These are phyloP conservation scores for Boletales sp. DNA, from an alignment of 768 basidiomycete genomes.

Conservation along the genomic window DNA sequence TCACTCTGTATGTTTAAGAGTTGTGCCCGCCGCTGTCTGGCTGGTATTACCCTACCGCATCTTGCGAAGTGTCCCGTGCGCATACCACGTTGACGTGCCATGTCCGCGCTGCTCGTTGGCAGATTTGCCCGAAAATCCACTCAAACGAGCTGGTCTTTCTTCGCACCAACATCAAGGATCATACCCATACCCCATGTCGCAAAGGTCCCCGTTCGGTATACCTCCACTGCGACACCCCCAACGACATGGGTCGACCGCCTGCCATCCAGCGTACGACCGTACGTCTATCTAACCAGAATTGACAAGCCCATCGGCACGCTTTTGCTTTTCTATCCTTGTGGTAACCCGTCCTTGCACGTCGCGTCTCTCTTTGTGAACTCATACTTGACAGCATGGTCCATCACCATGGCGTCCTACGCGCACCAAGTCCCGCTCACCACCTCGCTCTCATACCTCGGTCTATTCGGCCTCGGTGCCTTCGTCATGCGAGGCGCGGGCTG, in stretches of 20 bases:
- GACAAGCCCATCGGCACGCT: conserved; percentile 97
- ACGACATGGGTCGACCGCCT: conserved; percentile 66
- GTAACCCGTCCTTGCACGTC: conserved; percentile 36
- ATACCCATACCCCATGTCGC: background rate
- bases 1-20: conserved; percentile 18
- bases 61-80: background rate
- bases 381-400: conserved; percentile 79
- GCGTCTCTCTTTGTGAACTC: too few species aligned
- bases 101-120: conserved; percentile 8
- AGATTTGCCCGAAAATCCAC: background rate
- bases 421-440: conserved; percentile 59
- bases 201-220: conserved; percentile 11
- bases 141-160: too few species aligned
- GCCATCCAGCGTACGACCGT: conserved; percentile 63
- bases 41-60: conserved; percentile 5
- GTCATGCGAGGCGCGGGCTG: conserved; percentile 98
- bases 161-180: background rate
- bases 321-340: conserved; percentile 90
- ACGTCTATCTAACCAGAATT: conserved; percentile 80
- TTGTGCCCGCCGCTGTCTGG: background rate
- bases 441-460: conserved; percentile 69
- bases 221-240: conserved; percentile 16
- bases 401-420: conserved; percentile 93
- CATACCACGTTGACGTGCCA: background rate
- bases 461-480: conserved; percentile 88